Evolutionary conservation across 2,329 filamentous ascomycete genomes (phyloP).

Genomic region (Aspergillus fumigatiaffinis): DNA sequence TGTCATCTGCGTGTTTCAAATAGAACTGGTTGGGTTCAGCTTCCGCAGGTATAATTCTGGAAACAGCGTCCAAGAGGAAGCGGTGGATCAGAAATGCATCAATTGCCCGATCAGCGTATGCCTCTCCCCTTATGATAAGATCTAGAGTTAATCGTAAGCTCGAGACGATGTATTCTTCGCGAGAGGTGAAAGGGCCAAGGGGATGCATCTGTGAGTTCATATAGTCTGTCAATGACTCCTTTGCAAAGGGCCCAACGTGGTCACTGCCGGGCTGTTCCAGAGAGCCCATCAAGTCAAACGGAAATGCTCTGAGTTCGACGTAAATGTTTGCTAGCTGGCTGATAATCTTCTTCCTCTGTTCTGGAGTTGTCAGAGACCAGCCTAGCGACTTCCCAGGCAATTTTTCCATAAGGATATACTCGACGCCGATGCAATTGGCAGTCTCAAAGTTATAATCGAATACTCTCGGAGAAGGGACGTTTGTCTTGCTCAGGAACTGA

Average conservation of each 20-base stretch:
- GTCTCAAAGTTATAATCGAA: conserved; percentile 35
- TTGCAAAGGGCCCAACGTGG: conserved; percentile 36
- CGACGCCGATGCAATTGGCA: conserved; percentile 36
- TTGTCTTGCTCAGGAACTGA: conserved; percentile 35
- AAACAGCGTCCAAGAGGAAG: conserved; percentile 38
- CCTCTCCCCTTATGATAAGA: conserved; percentile 35
- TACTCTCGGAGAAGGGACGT: conserved; percentile 37
- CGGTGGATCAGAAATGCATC: conserved; percentile 42
- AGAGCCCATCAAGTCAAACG: conserved; percentile 37
- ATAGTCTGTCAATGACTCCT: conserved; percentile 38
- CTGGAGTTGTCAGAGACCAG: conserved; percentile 30
- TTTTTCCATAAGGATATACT: conserved; percentile 45
- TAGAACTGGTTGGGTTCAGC: conserved; percentile 36
- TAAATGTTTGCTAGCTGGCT: conserved; percentile 38
- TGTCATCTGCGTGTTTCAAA: conserved; percentile 47
- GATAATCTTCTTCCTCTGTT: conserved; percentile 37
- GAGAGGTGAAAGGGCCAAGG: conserved; percentile 34
- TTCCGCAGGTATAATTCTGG: conserved; percentile 10
- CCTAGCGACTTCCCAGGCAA: conserved; percentile 36
- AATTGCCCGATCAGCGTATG: conserved; percentile 31
- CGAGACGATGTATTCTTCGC: conserved; percentile 34
- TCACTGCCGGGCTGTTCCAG: conserved; percentile 23
- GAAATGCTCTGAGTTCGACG: conserved; percentile 36
- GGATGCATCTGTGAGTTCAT: conserved; percentile 17
- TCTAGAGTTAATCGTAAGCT: conserved; percentile 36